Base-by-base conservation (phyloP, 2,329 filamentous ascomycete genomes). In the Emydomyces testavorans region DNA sequence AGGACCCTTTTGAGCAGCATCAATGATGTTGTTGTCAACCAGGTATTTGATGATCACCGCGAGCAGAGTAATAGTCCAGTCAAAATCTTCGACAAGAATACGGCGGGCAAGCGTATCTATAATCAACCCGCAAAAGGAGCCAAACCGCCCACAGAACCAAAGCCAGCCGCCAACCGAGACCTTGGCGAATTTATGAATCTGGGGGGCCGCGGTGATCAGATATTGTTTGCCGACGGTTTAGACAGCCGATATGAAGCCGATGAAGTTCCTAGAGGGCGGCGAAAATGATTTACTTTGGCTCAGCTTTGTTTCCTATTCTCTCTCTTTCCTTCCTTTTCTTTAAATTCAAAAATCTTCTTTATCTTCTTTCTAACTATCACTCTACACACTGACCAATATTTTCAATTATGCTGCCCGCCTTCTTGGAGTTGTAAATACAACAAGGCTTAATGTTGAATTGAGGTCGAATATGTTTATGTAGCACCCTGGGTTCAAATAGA, bases 121-220 rank as follows among this genome's bases (percentile, higher is more conserved):
- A 71, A 71, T n/a, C 57, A 58, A 42, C 55, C 64, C 52, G 59
- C 59, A 43, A 62, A 66, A 51, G 56, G 53, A 3, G 57, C 54
- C 21, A 37, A 49, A 11, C 2, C 18, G 53, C 57, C 45, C 44
- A 75, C 74, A 52, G 85, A 94, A 67, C 65, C 72, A 0, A 75
- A 74, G 0, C 89, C 89, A 0, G 77, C 79, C 21, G 76, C 79
- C 26, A 71, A 80, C 52, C 74, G 86, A 48, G 75, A 78, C 26
- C 75, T 85, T 0, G 71, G 76, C 4, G 87, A 92, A 58, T 96
- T 95, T 57, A 82, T 87, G 64, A 77, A 82, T 52, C 76, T 93
- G 71, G 90, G 90, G 32, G 87, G 87, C 13, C 85, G 84, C 58
- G 90, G 88, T 4, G 90, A 96, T 59, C 79, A 87, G 64, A 71